Conservation (phyloP, 805 yeast genomes). For the Candida chauliodis region DNA sequence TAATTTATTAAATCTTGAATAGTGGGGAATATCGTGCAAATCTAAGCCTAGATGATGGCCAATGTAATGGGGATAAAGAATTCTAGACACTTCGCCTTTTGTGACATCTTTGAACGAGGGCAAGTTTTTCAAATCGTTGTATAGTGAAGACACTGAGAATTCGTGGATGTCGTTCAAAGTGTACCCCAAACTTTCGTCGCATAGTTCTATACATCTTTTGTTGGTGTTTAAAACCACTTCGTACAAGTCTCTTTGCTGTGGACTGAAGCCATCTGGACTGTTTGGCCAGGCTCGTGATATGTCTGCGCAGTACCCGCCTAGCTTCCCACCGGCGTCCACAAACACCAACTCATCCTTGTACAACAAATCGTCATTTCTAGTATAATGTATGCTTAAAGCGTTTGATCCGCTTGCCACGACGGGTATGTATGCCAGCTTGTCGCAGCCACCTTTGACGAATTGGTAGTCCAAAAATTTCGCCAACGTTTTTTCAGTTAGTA, state of each 20-base stretch:
- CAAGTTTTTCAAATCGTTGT: constrained; percentile 62
- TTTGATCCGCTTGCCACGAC: constrained; percentile 94
- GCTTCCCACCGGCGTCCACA: constrained; percentile 91
- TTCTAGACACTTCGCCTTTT: constrained; percentile 48
- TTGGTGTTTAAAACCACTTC: constrained; percentile 85
- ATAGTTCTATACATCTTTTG: constrained; percentile 67
- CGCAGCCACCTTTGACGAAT: constrained; percentile 86
- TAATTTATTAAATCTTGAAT: constrained; percentile 53
- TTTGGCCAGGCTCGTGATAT: constrained; percentile 97
- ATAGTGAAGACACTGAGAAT: constrained; percentile 56
- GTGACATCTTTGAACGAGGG: constrained; percentile 58
- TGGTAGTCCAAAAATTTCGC: constrained; percentile 78
- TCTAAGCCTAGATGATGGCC: constrained; percentile 96
- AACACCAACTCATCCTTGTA: constrained; percentile 77
- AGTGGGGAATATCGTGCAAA: constrained; percentile 75
- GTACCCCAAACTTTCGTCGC: constrained; percentile 49
- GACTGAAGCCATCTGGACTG: constrained; percentile 62
- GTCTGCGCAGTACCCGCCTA: constrained; percentile 94
- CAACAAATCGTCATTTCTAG: constrained; percentile 82
- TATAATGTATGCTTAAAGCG: constrained; percentile 89
- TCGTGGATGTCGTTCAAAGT: constrained; percentile 77
- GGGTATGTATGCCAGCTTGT: constrained; percentile 85
- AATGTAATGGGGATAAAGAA: constrained; percentile 84
- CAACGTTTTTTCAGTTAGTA: constrained; percentile 72
- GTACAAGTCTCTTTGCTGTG: constrained; percentile 80